Evolutionary conservation across 257 asterid species (phyloP).

Genomic region (Penstemon barbatus): DNA sequence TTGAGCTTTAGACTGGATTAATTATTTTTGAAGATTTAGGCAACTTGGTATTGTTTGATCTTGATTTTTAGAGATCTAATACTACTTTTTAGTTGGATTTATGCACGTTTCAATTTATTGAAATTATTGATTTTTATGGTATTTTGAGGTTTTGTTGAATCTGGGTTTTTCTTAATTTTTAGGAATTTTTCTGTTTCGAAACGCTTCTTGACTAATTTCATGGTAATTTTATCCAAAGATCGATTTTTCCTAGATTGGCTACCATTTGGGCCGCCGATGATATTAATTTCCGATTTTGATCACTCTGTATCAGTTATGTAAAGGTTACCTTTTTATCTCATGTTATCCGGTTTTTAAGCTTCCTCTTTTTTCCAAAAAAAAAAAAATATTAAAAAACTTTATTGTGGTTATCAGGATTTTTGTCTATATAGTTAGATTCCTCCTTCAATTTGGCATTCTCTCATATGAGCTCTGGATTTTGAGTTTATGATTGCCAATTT

Average conservation of each 20-base stretch:
- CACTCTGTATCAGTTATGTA: conserved; percentile 12
- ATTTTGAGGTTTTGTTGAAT: conserved; percentile 28
- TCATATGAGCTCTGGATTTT: neutral
- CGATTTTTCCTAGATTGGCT: conserved; percentile 17
- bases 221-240: conserved; percentile 29
- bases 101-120: conserved; percentile 39
- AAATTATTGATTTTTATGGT: conserved; percentile 34
- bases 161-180: conserved; percentile 36
- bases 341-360: conserved; percentile 25
- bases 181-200: conserved; percentile 25
- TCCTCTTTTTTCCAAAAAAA: conserved; percentile 19
- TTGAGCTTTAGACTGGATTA: conserved; percentile 25
- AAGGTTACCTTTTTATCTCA: neutral
- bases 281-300: conserved; percentile 29
- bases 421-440: neutral
- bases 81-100: conserved; percentile 24
- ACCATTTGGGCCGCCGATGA: conserved; percentile 14
- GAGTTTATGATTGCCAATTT: conserved; percentile 26
- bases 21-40: conserved; percentile 29
- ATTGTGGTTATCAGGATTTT: conserved; percentile 16
- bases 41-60: conserved; percentile 55
- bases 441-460: neutral
- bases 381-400: neutral
- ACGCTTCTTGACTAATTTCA: conserved; percentile 28
- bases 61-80: conserved; percentile 58